These are phyloP conservation scores for Corchorus capsularis DNA, from an alignment of 345 rosid species.

Conservation along the genomic window DNA sequence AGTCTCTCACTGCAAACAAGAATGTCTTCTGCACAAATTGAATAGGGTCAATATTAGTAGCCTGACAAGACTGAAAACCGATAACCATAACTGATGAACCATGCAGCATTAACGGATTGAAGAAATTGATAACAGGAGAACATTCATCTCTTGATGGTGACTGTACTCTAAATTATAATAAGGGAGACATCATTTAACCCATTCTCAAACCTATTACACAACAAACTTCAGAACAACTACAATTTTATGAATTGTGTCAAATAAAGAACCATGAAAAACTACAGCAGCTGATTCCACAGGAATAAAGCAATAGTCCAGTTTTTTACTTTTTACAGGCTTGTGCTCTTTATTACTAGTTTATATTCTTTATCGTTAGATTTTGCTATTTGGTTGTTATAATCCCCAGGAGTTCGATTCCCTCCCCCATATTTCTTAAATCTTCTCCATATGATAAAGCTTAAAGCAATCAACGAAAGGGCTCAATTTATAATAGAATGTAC, in stretches of 20 bases:
- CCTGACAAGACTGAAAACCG: slow-evolving; percentile 17
- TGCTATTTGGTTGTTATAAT: neutral
- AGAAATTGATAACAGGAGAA: neutral
- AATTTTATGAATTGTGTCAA: neutral
- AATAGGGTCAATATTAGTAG: slow-evolving; percentile 27
- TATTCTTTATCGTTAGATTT: neutral
- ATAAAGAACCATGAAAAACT: neutral
- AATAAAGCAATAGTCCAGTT: slow-evolving; percentile 7
- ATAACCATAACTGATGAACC: slow-evolving; percentile 21
- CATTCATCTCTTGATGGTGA: slow-evolving; percentile 1
- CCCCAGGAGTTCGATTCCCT: neutral
- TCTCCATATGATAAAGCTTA: neutral
- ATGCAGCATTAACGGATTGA: neutral
- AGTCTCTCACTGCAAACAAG: slow-evolving; percentile 94
- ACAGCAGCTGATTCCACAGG: neutral
- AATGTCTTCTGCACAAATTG: slow-evolving; percentile 74
- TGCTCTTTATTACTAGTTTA: neutral
- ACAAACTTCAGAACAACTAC: slow-evolving; percentile 3
- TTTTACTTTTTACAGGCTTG: neutral
- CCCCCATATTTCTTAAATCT: slow-evolving; percentile 2
- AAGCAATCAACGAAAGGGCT: slow-evolving; percentile 6
- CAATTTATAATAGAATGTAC: slow-evolving; percentile 2
- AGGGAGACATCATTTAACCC: neutral
- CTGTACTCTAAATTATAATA: neutral
- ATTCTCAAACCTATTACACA: neutral